Evolutionary conservation across 2,329 filamentous ascomycete genomes (phyloP).

Genomic region (Paracoccidioides brasiliensis): DNA sequence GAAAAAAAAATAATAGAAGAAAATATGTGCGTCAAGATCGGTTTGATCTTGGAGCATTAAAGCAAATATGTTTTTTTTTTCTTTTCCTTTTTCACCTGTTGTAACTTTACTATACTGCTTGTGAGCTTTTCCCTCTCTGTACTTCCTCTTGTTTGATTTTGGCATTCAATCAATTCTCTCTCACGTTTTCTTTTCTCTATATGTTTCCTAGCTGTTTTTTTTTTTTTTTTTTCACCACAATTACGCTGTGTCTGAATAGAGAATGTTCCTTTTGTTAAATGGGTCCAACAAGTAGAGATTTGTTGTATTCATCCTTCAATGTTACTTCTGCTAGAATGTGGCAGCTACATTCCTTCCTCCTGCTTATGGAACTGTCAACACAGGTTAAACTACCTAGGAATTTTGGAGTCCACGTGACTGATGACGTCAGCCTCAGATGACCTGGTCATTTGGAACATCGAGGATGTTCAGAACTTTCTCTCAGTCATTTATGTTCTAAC

Average conservation of each 20-base stretch:
- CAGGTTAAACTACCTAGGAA: background rate
- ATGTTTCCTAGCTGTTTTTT: background rate
- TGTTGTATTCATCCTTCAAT: too few species aligned
- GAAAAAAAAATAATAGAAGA: slow-evolving; percentile 8
- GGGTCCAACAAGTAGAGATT: background rate
- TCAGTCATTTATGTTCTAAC: too few species aligned
- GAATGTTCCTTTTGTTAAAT: background rate
- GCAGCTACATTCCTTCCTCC: too few species aligned
- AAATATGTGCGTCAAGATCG: slow-evolving; percentile 31
- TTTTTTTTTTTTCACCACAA: background rate
- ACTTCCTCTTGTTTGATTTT: slow-evolving; percentile 11
- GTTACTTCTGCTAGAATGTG: too few species aligned
- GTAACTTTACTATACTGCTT: slow-evolving; percentile 35
- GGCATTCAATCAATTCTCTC: slow-evolving; percentile 10
- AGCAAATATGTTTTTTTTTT: slow-evolving; percentile 29
- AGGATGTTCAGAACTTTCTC: too few species aligned
- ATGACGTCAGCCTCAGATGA: background rate
- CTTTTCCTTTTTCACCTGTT: slow-evolving; percentile 31
- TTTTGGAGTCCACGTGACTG: background rate
- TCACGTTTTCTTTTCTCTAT: slow-evolving; percentile 6
- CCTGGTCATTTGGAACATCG: background rate
- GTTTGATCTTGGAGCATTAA: slow-evolving; percentile 32
- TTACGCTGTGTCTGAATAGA: background rate
- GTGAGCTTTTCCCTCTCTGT: slow-evolving; percentile 25
- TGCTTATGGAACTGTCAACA: too few species aligned